Base-by-base conservation (phyloP, 805 yeast genomes). In the Jamesozyma piceae region DNA sequence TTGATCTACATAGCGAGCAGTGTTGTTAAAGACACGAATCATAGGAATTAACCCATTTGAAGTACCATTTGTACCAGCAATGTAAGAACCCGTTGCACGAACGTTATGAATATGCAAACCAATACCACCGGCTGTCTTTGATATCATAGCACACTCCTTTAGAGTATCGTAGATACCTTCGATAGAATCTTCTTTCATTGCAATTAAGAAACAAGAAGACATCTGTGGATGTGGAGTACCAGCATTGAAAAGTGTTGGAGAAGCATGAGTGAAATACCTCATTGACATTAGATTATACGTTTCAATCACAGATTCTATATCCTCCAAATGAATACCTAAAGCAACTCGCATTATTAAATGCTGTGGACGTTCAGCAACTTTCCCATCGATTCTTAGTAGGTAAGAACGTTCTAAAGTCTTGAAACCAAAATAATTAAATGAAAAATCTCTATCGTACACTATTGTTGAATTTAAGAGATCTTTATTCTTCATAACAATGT, bases 1-100 rank as follows among this genome's bases (percentile, higher is more conserved):
- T 70, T 89, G 97, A 58, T 89, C 97, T 19, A 89, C 97, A 57
- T 89, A 90, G 50, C 96, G 75, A 8, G 97, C 96, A 14, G 97
- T 88, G 63, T 86, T 83, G 67, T 89, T 90, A 67, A 81, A 89
- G 5, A 90, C 97, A 46, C 95, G 75, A 21, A 90, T 67, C 96
- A 89, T 88, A 9, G 97, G 97, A 24, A 89, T 81, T 34, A 89
- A 66, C 22, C 97, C 97, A 54, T 79, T 86, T 1, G 96, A 87
- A 2, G 83, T 77, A 34, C 97, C 97, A 60, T 86, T 86, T 5
- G 96, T 79, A 39, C 95, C 92, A 19, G 94, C 80, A 49, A 89
- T 88, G 57, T 80, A 78, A 0, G 95, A 73, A 5, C 97, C 97
- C 15, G 78, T 71, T 1, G 90, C 75, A 54, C 97, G 76, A 41